Evolutionary conservation across 2,329 filamentous ascomycete genomes (phyloP), one percentile per base, ranked within the genome.

Genomic region (Stromatinia cepivora): DNA sequence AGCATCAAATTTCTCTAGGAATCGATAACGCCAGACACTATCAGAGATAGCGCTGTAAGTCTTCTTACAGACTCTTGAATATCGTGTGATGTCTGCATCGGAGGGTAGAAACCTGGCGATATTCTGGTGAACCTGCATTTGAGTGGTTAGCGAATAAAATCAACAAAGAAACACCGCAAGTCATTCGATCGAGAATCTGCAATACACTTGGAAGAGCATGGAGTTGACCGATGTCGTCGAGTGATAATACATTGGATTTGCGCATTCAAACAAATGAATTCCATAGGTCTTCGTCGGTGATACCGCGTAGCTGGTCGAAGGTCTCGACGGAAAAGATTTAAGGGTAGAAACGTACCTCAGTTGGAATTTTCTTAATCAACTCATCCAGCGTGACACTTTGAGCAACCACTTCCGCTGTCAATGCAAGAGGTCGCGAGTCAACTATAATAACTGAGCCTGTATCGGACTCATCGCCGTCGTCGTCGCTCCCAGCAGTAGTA

Each of bases 1-100:
- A 52, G 31, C 81, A 45, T 84, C 84, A 71, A 81, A 87, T 36
- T 69, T 77, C 31, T 76, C 68, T 20, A 78, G 74, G 72, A 84
- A 86, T 25, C 77, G 79, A 50, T 74, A 71, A 48, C 81, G 80
- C 84, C 84, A 87, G 74, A 85, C 82, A 9, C 80, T 81, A 34
- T 72, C 69, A 13, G 78, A 73, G 66, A 85, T 75, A 9, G 82
- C 79, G 71, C 78, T 67, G 46, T 78, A 75, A 0, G 81, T 81
- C 4, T 72, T 73, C 10, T 73, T 76, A 76, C 84, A 85, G 28
- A 81, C 72, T 1, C 74, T 68, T 9, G 78, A 75, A 73, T 81
- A 85, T 66, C 72, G 78, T 34, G 75, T 73, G 20, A 86, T 73
- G 71, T 86, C 83, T 25, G 74, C 72, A 73, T 86, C 83, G 10